Base-by-base conservation (phyloP, 129 eudicot genomes). In the Flaveria robusta region DNA sequence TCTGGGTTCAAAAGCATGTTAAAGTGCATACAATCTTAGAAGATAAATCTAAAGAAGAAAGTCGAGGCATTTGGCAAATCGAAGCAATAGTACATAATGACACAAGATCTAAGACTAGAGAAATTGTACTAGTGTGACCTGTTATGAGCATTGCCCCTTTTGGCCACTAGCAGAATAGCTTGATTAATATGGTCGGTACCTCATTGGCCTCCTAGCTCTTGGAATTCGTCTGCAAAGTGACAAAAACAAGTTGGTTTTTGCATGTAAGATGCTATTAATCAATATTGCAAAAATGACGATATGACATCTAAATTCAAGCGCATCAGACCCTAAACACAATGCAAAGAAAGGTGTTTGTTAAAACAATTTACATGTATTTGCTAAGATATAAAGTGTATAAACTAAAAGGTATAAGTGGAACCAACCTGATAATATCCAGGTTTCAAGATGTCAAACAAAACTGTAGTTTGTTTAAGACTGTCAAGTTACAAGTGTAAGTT, bases 141-240 rank as follows among this genome's bases (percentile, higher is more conserved):
- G 63, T 29, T 54, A 80, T 68, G 70, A 68, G 72, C 71, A 47
- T 70, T 63, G 72, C 67, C 46, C 54, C 50, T 31, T 67, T 47
- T 60, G 19, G 56, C 74, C 73, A 82, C 67, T 43, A 29, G 74
- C 60, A 0, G 31, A 54, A 23, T 66, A 37, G 31, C 18, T 11
- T 56, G 72, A 74, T 83, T 83, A 84, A 74, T 85, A 88, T 13
- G 92, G 92, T 26, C 89, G 77, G 86, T 85, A 88, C 54, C 92
- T 82, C 87, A 81, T 88, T 6, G 92, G 92, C 59, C 92, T 85
- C 83, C 92, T 88, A 41, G 84, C 88, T 58, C 92, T 81, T n/a
- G 92, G 92, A 75, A 88, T 83, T 81, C 92, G 85, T 82, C 92
- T 88, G 86, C 92, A 80, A 51, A 75, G 34, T 65, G 9, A 73